A percentile compares a stretch with the other conserved stretches of the same genome.
Conservation (phyloP, 768 basidiomycete genomes). For the Leucogyrophana mollusca region DNA sequence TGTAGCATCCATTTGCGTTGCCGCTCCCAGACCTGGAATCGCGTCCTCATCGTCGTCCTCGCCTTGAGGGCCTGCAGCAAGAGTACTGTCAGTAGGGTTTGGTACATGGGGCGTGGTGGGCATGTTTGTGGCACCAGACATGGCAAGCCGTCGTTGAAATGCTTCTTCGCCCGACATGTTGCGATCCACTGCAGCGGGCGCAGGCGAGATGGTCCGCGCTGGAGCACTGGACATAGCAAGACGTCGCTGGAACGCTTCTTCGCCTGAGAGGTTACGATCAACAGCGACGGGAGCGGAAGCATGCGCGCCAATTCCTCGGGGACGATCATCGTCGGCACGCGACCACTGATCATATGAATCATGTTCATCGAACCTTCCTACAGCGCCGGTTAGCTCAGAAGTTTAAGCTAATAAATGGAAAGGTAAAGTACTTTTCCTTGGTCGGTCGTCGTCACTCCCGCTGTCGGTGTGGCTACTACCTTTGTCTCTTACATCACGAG, state of each 20-base stretch:
- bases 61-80: not conserved
- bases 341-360: conserved; percentile 54
- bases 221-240: conserved; percentile 57
- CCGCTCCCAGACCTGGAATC: conserved; percentile 19
- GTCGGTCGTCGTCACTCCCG: conserved; percentile 64
- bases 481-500: conserved; percentile 44
- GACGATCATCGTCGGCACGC: conserved; percentile 47
- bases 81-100: conserved; percentile 3
- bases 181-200: conserved; percentile 40
- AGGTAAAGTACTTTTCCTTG: conserved; percentile 49
- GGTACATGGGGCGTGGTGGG: no score
- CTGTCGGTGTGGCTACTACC: conserved; percentile 67
- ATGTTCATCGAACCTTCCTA: conserved; percentile 34
- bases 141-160: conserved; percentile 70
- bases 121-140: no score
- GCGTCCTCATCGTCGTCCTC: conserved; percentile 20
- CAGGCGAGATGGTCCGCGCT: conserved; percentile 20
- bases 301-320: conserved; percentile 21
- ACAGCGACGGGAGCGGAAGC: conserved; percentile 35
- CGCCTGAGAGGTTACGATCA: conserved; percentile 59
- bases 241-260: conserved; percentile 79
- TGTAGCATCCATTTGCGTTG: conserved; percentile 3
- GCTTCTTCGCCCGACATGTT: conserved; percentile 76
- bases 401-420: not conserved
- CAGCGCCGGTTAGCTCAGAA: conserved; percentile 9